Conservation (phyloP, 805 yeast species). For the Cyberlindnera veronae region DNA sequence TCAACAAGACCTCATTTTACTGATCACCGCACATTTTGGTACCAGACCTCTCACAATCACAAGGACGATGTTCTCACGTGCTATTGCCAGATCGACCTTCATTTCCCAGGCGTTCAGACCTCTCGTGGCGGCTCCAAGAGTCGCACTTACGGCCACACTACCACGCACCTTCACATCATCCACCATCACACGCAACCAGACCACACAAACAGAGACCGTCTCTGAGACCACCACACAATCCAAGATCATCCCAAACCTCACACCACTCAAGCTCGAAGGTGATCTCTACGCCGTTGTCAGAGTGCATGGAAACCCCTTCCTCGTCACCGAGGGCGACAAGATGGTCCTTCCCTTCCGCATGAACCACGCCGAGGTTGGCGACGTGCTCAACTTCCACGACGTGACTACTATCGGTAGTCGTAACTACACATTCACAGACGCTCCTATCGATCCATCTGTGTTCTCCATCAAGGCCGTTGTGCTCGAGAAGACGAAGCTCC, state of each 20-base stretch:
- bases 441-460: slow-evolving; percentile 48
- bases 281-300: slow-evolving; percentile 78
- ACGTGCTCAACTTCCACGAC: slow-evolving; percentile 65
- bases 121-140: slow-evolving; percentile 3
- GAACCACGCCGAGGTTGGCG: slow-evolving; percentile 80
- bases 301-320: slow-evolving; percentile 78
- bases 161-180: slow-evolving; percentile 9
- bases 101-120: slow-evolving; percentile 7
- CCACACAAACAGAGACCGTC: neutral
- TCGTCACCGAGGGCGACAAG: slow-evolving; percentile 89
- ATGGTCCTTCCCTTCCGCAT: slow-evolving; percentile 75
- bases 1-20: neutral
- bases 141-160: neutral
- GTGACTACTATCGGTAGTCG: slow-evolving; percentile 84
- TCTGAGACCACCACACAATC: neutral
- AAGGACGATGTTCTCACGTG: slow-evolving; percentile 7
- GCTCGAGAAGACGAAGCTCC: slow-evolving; percentile 80
- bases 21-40: no score
- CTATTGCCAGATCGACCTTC: slow-evolving; percentile 4
- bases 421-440: slow-evolving; percentile 63
- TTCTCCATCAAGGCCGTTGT: slow-evolving; percentile 72
- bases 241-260: slow-evolving; percentile 35
- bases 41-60: neutral
- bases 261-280: slow-evolving; percentile 63
- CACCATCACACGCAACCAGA: slow-evolving; percentile 6